These are phyloP conservation scores for Saccharomyces hybrid DNA, from an alignment of 1,139 yeast species.

Conservation along the genomic window DNA sequence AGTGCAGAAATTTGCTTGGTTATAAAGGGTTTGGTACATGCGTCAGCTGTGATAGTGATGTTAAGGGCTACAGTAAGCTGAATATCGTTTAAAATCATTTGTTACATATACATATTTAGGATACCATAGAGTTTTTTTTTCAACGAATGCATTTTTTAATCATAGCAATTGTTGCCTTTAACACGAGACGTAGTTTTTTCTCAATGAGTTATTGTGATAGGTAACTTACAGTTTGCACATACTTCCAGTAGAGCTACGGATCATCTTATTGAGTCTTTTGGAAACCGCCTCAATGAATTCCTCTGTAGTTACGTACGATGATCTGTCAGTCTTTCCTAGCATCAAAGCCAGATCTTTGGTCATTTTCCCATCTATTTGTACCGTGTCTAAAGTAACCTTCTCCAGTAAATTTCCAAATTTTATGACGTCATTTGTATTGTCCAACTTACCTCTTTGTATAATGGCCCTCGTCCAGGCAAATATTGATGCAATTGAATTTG, in stretches of 20 bases:
- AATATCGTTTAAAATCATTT: conserved; percentile 7
- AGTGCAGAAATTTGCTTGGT: conserved; percentile 68
- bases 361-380: conserved; percentile 76
- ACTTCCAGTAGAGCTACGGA: background rate
- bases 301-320: conserved; percentile 75
- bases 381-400: conserved; percentile 77
- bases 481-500: conserved; percentile 92
- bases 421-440: conserved; percentile 72
- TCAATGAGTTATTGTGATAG: too few species aligned
- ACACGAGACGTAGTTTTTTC: too few species aligned
- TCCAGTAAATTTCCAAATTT: conserved; percentile 71
- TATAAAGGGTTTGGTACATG: conserved; percentile 70
- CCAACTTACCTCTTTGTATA: conserved; percentile 81
- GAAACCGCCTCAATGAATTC: conserved; percentile 83
- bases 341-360: conserved; percentile 91
- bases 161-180: too few species aligned
- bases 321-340: conserved; percentile 72
- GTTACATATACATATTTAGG: background rate
- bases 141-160: background rate
- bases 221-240: background rate
- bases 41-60: conserved; percentile 75
- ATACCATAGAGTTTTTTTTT: background rate
- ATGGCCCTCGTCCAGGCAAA: conserved; percentile 94
- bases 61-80: conserved; percentile 49
- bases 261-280: conserved; percentile 34